Evolutionary conservation across 164 flowering plant genomes (phyloP).

Genomic region (Kingdonia uniflora): DNA sequence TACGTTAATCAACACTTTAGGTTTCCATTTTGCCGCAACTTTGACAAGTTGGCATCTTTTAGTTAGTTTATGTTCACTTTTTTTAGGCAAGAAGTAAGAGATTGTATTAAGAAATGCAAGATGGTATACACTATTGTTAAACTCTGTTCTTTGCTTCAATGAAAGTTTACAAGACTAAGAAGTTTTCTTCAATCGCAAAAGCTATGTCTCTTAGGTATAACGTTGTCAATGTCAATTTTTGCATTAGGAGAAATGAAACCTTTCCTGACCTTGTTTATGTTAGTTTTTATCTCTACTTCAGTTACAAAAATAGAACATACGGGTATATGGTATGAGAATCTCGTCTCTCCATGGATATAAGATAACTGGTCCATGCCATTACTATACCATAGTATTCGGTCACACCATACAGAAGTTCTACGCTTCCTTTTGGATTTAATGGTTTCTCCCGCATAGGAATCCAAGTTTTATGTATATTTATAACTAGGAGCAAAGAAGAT

Average conservation of each 20-base stretch:
- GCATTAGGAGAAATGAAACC: conserved; percentile 2
- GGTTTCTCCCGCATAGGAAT: conserved; percentile 81
- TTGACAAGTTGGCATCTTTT: too few relatives aligned
- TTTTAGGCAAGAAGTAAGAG: neutral
- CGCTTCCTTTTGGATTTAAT: conserved; percentile 82
- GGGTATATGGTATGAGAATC: conserved; percentile 92
- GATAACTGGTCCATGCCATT: conserved; percentile 61
- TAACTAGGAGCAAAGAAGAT: conserved; percentile 87
- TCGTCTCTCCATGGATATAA: conserved; percentile 90
- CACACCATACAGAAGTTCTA: conserved; percentile 93
- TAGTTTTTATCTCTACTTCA: conserved; percentile 13
- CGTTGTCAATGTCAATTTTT: conserved; percentile 6
- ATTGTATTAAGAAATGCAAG: neutral
- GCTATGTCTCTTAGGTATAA: too few relatives aligned
- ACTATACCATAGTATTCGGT: conserved; percentile 84
- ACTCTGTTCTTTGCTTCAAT: conserved; percentile 1
- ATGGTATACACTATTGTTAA: neutral
- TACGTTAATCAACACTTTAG: too few relatives aligned
- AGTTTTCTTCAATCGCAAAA: too few relatives aligned
- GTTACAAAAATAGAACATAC: conserved; percentile 62
- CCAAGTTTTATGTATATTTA: conserved; percentile 81
- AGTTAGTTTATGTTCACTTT: too few relatives aligned
- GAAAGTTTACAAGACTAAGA: too few relatives aligned
- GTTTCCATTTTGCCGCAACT: too few relatives aligned
- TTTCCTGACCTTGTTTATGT: too few relatives aligned